Evolutionary conservation across 441 rosid genomes (phyloP), one percentile per base, ranked within the genome.

Genomic region (Erysimum cheiri): DNA sequence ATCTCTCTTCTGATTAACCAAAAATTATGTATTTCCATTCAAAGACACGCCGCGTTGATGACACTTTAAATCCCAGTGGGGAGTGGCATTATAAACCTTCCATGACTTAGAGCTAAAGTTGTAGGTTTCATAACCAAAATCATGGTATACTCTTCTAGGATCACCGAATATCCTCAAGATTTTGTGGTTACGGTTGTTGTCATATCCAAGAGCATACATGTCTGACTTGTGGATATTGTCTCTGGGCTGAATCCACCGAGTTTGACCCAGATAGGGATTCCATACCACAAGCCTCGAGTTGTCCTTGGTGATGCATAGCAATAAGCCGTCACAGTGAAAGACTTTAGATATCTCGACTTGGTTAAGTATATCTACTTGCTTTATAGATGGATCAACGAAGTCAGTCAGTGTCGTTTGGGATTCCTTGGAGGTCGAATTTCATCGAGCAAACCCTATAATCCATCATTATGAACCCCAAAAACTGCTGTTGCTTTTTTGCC

Each of bases 191-290:
- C 33, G 33, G 33, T 15, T 31, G 7, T 31, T 31, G 33, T 31
- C 33, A 31, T 31, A 31, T 31, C 33, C 33, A 6, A 31, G 33
- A 31, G 33, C 33, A 31, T 31, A 31, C 7, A 5, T 31, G 33
- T 6, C 9, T 6, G 12, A 26, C 33, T 1, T 5, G 7, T 46
- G 40, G 14, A 6, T 14, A 14, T 4, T 31, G 33, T 44, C 11
- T 11, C 5, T 35, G 7, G 32, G 48, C 24, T 64, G 36, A 19
- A 47, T 33, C 57, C 32, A 19, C 33, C 33, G 7, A 2, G 19
- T 63, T 63, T 48, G 44, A 1, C 68, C 44, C 12, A 63, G 4
- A 33, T 33, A 63, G 1, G 44, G 57, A 9, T 63, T 63, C 56
- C 32, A 63, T 8, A 63, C 22, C 43, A 63, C 7, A 13, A 33